phyloP scores from a whole-genome alignment of 2,329 filamentous ascomycete species.

The Ciborinia camelliae region DNA sequence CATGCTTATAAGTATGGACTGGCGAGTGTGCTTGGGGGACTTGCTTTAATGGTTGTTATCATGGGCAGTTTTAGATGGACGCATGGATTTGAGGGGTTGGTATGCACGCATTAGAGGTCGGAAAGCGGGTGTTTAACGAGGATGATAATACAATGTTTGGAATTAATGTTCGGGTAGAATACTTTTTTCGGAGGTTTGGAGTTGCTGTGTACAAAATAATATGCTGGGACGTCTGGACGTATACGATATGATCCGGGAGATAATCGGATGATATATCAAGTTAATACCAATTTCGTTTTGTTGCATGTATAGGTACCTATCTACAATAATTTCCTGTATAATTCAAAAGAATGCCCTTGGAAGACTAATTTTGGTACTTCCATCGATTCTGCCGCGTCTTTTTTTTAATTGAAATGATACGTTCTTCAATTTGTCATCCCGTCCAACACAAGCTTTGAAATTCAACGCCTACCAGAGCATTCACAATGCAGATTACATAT shows the following conservation, averaged over 20 bases:
- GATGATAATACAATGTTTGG: neutral
- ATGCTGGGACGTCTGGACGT: neutral
- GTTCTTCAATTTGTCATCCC: too few species aligned
- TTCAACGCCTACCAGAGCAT: too few species aligned
- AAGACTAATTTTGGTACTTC: neutral
- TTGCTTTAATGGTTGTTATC: conserved; percentile 61
- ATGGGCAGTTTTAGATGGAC: conserved; percentile 77
- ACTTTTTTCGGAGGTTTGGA: neutral
- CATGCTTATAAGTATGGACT: conserved; percentile 68
- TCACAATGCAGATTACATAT: too few species aligned
- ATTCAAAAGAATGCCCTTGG: neutral
- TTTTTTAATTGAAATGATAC: neutral
- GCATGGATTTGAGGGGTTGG: conserved; percentile 47
- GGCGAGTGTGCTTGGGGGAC: conserved; percentile 55
- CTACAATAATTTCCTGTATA: neutral
- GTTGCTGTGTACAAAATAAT: neutral
- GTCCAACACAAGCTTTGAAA: too few species aligned
- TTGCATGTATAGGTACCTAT: too few species aligned
- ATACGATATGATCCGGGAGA: neutral
- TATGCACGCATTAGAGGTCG: conserved; percentile 31
- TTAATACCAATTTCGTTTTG: neutral
- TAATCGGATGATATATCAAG: neutral
- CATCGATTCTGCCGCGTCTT: neutral
- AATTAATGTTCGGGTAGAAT: neutral
- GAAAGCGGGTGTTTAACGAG: neutral